Percentiles rank a stretch among this genome's conserved stretches.
phyloP scores from a whole-genome alignment of 768 basidiomycete species.

The Termitomyces sp. region DNA sequence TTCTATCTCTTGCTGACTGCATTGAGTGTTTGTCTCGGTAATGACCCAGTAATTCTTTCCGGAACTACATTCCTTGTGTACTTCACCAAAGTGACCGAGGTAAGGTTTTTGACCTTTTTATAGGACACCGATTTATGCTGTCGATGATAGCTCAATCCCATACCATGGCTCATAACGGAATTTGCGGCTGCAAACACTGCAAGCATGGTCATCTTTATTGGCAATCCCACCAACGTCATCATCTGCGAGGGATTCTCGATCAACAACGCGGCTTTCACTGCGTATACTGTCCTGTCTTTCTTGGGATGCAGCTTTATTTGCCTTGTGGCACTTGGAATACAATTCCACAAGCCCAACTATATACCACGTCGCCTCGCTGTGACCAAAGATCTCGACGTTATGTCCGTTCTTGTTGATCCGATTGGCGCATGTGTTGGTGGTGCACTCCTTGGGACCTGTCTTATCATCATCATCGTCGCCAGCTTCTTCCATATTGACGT shows the following conservation, averaged over 20 bases:
- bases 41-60: constrained; percentile 90
- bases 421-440: constrained; percentile 72
- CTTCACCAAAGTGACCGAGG: constrained; percentile 65
- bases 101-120: constrained; percentile 5
- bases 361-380: constrained; percentile 42
- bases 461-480: constrained; percentile 70
- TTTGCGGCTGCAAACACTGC: constrained; percentile 80
- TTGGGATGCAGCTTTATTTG: constrained; percentile 62
- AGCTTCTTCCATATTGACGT: constrained; percentile 76
- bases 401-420: constrained; percentile 67
- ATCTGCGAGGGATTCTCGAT: constrained; percentile 83
- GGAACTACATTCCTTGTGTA: constrained; percentile 90
- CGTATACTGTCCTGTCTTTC: constrained; percentile 80
- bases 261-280: constrained; percentile 74
- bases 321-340: constrained; percentile 49
- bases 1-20: constrained; percentile 82
- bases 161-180: constrained; percentile 69
- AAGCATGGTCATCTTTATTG: constrained; percentile 71
- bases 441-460: constrained; percentile 56
- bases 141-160: constrained; percentile 33
- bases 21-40: constrained; percentile 79
- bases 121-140: neutral
- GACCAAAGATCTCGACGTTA: constrained; percentile 38
- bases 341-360: constrained; percentile 52
- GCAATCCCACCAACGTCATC: constrained; percentile 93